Evolutionary conservation across 2,329 filamentous ascomycete species (phyloP).

Genomic region (Triangularia setosa): DNA sequence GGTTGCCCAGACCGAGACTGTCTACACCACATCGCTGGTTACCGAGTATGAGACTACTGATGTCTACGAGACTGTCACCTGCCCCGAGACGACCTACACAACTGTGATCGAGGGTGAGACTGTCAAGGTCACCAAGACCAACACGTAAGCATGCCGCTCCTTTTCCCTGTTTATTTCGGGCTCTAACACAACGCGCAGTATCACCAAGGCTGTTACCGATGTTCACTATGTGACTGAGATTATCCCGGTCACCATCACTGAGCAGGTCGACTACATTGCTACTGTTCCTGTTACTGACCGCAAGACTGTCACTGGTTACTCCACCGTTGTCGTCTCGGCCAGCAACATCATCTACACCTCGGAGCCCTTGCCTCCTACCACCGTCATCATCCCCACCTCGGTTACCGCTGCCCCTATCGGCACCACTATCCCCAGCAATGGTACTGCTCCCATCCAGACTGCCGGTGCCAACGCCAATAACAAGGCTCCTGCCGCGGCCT

Average conservation of each 20-base stretch:
- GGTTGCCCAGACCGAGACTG: constrained; percentile 31
- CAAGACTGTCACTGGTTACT: constrained; percentile 35
- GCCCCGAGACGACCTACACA: constrained; percentile 38
- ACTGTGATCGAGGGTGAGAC: constrained; percentile 42
- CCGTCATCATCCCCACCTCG: constrained; percentile 31
- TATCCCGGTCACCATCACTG: constrained; percentile 39
- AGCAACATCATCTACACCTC: constrained; percentile 29
- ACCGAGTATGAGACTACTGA: constrained; percentile 35
- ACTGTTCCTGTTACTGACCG: constrained; percentile 34
- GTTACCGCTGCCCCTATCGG: constrained; percentile 28
- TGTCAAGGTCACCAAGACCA: constrained; percentile 40
- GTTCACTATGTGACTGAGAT: constrained; percentile 37
- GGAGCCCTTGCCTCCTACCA: constrained; percentile 26
- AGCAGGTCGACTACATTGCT: constrained; percentile 38
- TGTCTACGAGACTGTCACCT: constrained; percentile 37
- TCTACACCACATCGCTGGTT: constrained; percentile 34
- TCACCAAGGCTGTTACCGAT: constrained; percentile 38
- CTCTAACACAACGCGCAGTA: constrained; percentile 9
- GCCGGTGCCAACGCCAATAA: constrained; percentile 24
- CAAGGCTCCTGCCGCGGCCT: constrained; percentile 31
- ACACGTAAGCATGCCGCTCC: constrained; percentile 28
- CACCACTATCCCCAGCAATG: constrained; percentile 23
- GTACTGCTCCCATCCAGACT: constrained; percentile 30
- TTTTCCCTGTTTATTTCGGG: too few species aligned
- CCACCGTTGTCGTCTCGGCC: constrained; percentile 33